These are phyloP conservation scores for Chlorella sp. DNA, from an alignment of 139 green algal species.

Conservation along the genomic window DNA sequence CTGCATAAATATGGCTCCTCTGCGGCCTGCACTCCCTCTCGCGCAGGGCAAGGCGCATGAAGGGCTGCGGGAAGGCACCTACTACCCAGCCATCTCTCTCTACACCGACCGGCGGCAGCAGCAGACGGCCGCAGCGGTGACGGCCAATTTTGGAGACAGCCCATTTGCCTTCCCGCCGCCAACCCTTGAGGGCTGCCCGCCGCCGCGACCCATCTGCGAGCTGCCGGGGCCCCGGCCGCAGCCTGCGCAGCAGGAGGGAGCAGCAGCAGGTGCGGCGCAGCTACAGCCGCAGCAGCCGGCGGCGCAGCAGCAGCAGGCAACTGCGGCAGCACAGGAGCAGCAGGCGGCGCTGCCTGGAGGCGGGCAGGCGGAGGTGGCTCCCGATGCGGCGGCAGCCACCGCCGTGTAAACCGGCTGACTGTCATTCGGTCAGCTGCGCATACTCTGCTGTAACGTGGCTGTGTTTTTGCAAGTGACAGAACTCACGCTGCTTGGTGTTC, in stretches of 20 bases:
- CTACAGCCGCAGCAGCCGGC: not conserved
- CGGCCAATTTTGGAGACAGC: conserved; percentile 79
- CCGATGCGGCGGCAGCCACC: no score
- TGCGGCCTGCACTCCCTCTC: not conserved
- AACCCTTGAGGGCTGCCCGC: conserved; percentile 30
- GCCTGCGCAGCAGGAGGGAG: not conserved
- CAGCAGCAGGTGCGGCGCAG: not conserved
- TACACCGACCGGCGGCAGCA: conserved; percentile 74
- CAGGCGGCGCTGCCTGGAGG: not conserved
- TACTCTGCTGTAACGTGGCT: no score
- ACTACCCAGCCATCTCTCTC: conserved; percentile 82
- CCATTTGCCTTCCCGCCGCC: conserved; percentile 20
- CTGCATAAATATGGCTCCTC: no score
- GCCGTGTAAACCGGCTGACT: no score
- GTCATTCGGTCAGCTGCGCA: no score
- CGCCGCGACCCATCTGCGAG: conserved; percentile 32
- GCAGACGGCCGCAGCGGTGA: conserved; percentile 58
- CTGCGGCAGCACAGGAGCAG: not conserved
- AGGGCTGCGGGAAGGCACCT: conserved; percentile 79
- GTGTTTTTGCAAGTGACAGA: no score
- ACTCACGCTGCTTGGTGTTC: no score
- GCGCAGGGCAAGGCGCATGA: conserved; percentile 17
- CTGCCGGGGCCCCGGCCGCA: conserved; percentile 6
- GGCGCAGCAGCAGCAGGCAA: not conserved
- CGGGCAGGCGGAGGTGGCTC: no score